Percentiles rank a stretch among this genome's conserved stretches.
phyloP scores from a whole-genome alignment of 306 rosid genomes.

The Vigna nakashimae region DNA sequence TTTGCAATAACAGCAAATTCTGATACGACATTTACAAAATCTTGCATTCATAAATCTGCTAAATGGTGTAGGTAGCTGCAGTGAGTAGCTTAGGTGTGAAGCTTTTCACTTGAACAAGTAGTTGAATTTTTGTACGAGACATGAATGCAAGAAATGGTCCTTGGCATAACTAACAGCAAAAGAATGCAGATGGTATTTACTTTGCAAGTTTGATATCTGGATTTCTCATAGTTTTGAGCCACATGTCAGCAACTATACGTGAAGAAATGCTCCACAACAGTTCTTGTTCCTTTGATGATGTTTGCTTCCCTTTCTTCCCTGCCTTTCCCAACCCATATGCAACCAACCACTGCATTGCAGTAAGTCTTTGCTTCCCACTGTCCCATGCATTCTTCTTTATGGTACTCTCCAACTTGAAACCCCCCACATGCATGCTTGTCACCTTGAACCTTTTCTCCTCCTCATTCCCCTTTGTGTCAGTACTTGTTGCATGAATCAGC shows the following conservation, averaged over 20 bases:
- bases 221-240: conserved; percentile 93
- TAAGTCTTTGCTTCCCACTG: conserved; percentile 72
- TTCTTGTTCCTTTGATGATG: conserved; percentile 62
- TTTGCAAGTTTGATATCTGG: conserved; percentile 77
- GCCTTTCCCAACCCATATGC: conserved; percentile 80
- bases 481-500: conserved; percentile 58
- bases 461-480: conserved; percentile 31
- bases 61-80: conserved; percentile 32
- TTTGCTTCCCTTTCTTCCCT: conserved; percentile 70
- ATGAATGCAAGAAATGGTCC: conserved; percentile 31
- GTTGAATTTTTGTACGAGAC: conserved; percentile 23
- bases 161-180: not conserved
- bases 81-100: not conserved
- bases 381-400: conserved; percentile 73
- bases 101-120: conserved; percentile 6
- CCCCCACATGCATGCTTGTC: conserved; percentile 78
- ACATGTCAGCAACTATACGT: conserved; percentile 89
- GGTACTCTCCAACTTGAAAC: conserved; percentile 66
- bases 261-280: conserved; percentile 91
- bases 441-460: conserved; percentile 69
- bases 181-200: conserved; percentile 34
- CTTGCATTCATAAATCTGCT: conserved; percentile 22
- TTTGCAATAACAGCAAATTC: conserved; percentile 27
- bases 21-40: conserved; percentile 34
- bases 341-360: conserved; percentile 96